phyloP scores from a whole-genome alignment of 176 grass and related monocot species.

The Aegilops bicornis region DNA sequence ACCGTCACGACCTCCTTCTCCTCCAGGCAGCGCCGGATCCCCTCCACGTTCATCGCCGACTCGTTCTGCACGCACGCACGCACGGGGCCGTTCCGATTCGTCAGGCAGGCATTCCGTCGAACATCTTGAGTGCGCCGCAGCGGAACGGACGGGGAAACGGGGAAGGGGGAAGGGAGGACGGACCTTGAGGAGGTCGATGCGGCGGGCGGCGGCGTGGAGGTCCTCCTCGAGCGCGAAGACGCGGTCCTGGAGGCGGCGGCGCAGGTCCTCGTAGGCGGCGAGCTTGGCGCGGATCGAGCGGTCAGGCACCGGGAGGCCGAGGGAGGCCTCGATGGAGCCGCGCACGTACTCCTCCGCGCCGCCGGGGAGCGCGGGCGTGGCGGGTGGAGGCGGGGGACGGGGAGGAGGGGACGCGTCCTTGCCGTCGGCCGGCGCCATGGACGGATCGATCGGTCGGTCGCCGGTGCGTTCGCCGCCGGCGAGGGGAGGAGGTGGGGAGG shows the following conservation, averaged over 20 bases:
- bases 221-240: slow-evolving; percentile 71
- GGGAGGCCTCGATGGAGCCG: slow-evolving; percentile 20
- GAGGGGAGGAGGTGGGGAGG: not conserved
- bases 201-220: slow-evolving; percentile 50
- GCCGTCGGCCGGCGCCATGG: not conserved
- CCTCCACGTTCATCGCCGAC: slow-evolving; percentile 70
- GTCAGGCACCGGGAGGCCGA: slow-evolving; percentile 69
- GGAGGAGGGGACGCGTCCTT: not conserved
- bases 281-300: slow-evolving; percentile 64
- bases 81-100: not conserved
- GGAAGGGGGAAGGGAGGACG: too few species aligned
- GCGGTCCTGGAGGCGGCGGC: slow-evolving; percentile 74
- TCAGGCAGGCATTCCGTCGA: not conserved
- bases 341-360: not conserved
- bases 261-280: slow-evolving; percentile 62
- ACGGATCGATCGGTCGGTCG: not conserved
- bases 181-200: slow-evolving; percentile 52
- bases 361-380: not conserved
- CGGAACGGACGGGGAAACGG: not conserved
- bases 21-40: slow-evolving; percentile 70
- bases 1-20: slow-evolving; percentile 60
- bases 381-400: not conserved
- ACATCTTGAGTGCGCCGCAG: not conserved
- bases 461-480: not conserved
- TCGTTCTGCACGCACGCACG: slow-evolving; percentile 39